Evolutionary conservation across 495 filamentous ascomycete genomes (phyloP).

Genomic region (Staphylotrichum tortipilum): DNA sequence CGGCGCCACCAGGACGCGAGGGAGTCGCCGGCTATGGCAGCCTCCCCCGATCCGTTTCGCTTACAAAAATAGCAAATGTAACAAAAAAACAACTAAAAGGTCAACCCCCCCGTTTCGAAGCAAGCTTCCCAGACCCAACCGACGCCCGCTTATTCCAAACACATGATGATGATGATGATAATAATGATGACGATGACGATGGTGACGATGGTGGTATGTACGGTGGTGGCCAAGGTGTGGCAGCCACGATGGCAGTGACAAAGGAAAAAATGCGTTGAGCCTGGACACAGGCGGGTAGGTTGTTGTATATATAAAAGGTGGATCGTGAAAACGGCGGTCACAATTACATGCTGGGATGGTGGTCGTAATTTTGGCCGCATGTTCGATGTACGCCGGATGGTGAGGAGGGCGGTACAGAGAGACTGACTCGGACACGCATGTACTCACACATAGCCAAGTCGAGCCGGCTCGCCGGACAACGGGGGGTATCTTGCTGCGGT

Average conservation of each 20-base stretch:
- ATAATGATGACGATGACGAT: background rate
- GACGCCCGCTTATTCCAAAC: constrained; percentile 1
- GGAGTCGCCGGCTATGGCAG: too few relatives aligned
- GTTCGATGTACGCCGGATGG: background rate
- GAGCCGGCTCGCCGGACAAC: background rate
- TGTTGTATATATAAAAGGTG: background rate
- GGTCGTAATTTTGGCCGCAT: too few relatives aligned
- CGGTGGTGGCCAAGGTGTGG: background rate
- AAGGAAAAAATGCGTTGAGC: background rate
- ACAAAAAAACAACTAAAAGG: background rate
- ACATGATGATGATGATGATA: background rate
- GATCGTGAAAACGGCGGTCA: too few relatives aligned
- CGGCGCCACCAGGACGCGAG: too few relatives aligned
- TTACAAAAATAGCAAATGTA: background rate
- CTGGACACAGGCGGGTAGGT: background rate
- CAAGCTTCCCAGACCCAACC: background rate
- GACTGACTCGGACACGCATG: too few relatives aligned
- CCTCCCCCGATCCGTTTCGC: background rate
- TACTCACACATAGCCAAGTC: background rate
- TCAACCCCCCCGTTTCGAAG: too few relatives aligned
- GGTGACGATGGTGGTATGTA: background rate
- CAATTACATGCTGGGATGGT: too few relatives aligned
- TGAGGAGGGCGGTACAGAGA: too few relatives aligned
- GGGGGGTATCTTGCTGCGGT: constrained; percentile 15
- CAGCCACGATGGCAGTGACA: background rate